Evolutionary conservation across 306 rosid species (phyloP), one percentile per base, ranked within the genome.

Genomic region (Mimosa pudica): DNA sequence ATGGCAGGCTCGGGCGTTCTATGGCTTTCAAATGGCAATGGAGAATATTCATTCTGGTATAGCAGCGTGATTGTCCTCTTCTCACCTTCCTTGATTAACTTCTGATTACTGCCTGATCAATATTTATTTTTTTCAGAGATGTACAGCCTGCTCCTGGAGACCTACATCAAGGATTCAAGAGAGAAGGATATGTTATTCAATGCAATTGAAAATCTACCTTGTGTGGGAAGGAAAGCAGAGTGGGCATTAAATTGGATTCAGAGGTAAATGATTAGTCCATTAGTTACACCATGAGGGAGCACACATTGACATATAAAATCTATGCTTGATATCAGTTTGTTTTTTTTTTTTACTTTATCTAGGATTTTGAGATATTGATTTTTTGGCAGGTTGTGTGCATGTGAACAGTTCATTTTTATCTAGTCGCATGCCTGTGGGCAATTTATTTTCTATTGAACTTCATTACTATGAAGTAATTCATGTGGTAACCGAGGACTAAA

Each of bases 21-120:
- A 92, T 76, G 96, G 97, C 75, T 92, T 94, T 87, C 98, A 94
- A 80, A 91, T 94, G 79, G 98, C 97, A 68, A 92, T 92, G 89
- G 98, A 94, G 88, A 94, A 94, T 87, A 86, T 94, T 80, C 98
- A 94, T 83, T 94, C 97, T 49, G 98, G 97, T 94, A 89, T 69
- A 79, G 79, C 74, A 77, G 73, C 42, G 58, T 73, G 45, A 41
- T 77, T 42, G 74, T 46, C 64, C 46, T 42, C 66, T 72, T 47
- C 45, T 74, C 49, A 61, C 64, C 24, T 71, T 73, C 63, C 78
- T 74, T 82, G 4, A 51, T 62, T 78, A 58, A 66, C 73, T 13
- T 71, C 52, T 77, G 36, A 49, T 38, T 41, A 64, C 77, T 52
- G 35, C 82, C 86, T 87, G 79, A 77, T 65, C 24, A 74, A 13